phyloP scores from a whole-genome alignment of 225 moss, liverwort and hornwort genomes.

The Straminergon stramineum region DNA sequence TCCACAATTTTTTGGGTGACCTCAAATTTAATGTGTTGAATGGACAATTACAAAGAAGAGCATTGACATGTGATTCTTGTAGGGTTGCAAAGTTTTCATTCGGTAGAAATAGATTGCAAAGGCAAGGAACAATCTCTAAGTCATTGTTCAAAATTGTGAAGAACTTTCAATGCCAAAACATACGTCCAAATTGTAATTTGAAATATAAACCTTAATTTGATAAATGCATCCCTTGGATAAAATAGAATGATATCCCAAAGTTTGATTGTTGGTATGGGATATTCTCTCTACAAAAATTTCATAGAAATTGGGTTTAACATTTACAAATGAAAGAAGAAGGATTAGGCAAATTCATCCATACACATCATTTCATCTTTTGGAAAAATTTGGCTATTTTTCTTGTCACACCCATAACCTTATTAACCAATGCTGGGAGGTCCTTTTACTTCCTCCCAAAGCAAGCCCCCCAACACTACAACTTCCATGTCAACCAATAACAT shows the following conservation, averaged over 20 bases:
- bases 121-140: neutral
- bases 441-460: accelerated
- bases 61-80: neutral
- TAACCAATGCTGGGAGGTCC: neutral
- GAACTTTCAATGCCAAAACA: neutral
- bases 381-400: neutral
- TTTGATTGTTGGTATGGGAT: accelerated
- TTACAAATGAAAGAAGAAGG: neutral
- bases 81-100: neutral
- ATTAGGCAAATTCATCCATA: neutral
- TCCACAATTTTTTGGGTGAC: accelerated
- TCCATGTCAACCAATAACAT: neutral
- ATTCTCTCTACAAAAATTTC: accelerated
- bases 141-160: neutral
- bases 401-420: neutral
- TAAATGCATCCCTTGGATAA: neutral
- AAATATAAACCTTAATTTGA: neutral
- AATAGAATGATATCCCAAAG: neutral
- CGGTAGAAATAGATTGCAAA: accelerated
- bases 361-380: accelerated
- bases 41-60: accelerated
- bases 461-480: accelerated
- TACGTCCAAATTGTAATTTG: neutral
- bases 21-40: neutral
- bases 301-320: accelerated